Base-by-base conservation (phyloP, 179 eudicot genomes). In the Amaranthus tricolor region DNA sequence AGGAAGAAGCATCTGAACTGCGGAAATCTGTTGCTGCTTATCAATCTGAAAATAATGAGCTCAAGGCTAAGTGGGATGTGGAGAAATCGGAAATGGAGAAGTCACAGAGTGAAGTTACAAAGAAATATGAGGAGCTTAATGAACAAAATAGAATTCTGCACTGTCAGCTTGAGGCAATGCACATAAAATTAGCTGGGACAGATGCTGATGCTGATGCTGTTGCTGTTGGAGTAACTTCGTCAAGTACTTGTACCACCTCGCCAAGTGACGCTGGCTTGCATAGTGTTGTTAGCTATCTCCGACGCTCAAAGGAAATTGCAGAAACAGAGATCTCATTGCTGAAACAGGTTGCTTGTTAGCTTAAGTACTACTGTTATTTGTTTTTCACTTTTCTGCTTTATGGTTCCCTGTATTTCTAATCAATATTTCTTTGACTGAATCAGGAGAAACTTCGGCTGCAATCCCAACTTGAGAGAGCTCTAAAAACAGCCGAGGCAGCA, bases 241-340 rank as follows among this genome's bases (percentile, higher is more conserved):
- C 84, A 24, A 82, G 83, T 74, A 72, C 76, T 73, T 71, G 75
- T 69, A 76, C 83, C 6, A 88, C 82, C 51, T 15, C 82, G 44
- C 63, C 73, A 19, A 80, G 77, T 67, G 92, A 89, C 64, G 78
- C 86, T 72, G 99, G 97, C 77, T 72, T 96, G 75, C 98, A 91
- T 55, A 81, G 84, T 49, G 94, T 96, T 77, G 92, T 96, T 74
- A 91, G 81, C 79, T 96, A 96, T 88, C 92, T 96, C 72, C 89
- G 96, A 3, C 91, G 98, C 65, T 87, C 99, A 13, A 96, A 91
- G 84, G 99, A 96, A 82, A 93, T 96, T 76, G 94, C 96, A 24
- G 99, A 96, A 76, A 93, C 97, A 40, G 99, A 96, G 84, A 93
- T 96, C 62, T 89, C 98, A 43, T 80, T 96, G 84, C 70, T 96